Evolutionary conservation across 805 yeast genomes (phyloP), one percentile per base, ranked within the genome.

Genomic region (Monosporozyma solicola): DNA sequence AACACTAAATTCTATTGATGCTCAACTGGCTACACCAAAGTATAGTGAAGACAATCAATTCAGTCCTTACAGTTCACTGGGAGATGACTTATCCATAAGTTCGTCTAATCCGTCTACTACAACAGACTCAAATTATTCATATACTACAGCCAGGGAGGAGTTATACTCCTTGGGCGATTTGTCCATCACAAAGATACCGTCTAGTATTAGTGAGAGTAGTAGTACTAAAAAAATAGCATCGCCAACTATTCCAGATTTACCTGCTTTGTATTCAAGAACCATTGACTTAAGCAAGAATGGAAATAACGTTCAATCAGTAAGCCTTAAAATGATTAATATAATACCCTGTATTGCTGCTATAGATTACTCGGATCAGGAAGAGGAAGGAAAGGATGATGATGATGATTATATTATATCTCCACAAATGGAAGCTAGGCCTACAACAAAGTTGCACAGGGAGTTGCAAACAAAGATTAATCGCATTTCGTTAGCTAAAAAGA

Each of bases 11-110:
- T 33, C 48, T 15, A 31, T 45, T 25, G 44, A 50, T 45, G 33
- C 24, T 20, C 46, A 50, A 50, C 16, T 50, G 22, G 16, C 33
- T 13, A 32, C 52, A 3, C 52, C 52, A 22, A 24, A 25, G 27
- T 44, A 50, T 15, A 50, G 49, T 33, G 48, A 41, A 31, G 16
- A 24, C 6, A 61, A 33, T 54, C 53, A 13, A 22, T 22, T 39
- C 13, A 32, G 44, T 13, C 49, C 52, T 0, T 58, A 58, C 49
- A 58, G 62, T 39, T 59, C 64, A n/a, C 57, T 62, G 3, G 67
- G 61, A 8, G 65, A 59, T 16, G 67, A 65, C 27, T 50, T 59
- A n/a, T 48, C 57, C 16, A 51, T 47, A 6, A 47, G 51, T 24
- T 44, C 48, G 4, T 29, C 41, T 31, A 10, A n/a, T n/a, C 24